phyloP scores from a whole-genome alignment of 441 rosid species.

The Hura crepitans region DNA sequence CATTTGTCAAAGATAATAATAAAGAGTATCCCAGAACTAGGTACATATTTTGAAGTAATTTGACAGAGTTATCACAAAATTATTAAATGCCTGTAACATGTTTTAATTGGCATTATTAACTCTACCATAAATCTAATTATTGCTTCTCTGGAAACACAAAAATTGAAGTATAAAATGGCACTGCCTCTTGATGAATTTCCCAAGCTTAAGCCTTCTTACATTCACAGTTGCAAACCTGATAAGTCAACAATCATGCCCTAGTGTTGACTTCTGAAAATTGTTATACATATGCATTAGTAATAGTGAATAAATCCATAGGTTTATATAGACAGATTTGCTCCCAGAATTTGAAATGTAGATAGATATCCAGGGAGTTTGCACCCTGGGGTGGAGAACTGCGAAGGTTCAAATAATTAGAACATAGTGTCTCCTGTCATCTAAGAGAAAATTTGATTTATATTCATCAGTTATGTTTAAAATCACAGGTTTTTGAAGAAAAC shows the following conservation, averaged over 20 bases:
- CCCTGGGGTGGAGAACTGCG: neutral
- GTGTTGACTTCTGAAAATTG: neutral
- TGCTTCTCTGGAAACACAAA: neutral
- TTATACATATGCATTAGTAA: neutral
- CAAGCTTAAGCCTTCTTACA: neutral
- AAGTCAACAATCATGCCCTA: constrained; percentile 6
- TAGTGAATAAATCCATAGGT: neutral
- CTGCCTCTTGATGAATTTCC: too few species aligned
- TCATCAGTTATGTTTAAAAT: neutral
- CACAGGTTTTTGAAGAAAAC: neutral
- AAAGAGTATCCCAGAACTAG: neutral
- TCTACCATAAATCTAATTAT: neutral
- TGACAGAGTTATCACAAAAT: neutral
- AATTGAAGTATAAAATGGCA: too few species aligned
- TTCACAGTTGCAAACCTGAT: neutral
- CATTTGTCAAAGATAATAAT: neutral
- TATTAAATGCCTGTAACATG: neutral
- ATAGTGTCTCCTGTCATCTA: neutral
- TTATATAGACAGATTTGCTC: neutral
- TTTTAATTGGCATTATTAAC: neutral
- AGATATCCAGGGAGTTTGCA: neutral
- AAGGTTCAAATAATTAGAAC: neutral
- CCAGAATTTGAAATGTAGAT: neutral
- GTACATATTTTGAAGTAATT: neutral
- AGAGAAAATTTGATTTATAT: neutral